phyloP scores from a whole-genome alignment of 2,329 filamentous ascomycete species.

The Apiospora koreana region DNA sequence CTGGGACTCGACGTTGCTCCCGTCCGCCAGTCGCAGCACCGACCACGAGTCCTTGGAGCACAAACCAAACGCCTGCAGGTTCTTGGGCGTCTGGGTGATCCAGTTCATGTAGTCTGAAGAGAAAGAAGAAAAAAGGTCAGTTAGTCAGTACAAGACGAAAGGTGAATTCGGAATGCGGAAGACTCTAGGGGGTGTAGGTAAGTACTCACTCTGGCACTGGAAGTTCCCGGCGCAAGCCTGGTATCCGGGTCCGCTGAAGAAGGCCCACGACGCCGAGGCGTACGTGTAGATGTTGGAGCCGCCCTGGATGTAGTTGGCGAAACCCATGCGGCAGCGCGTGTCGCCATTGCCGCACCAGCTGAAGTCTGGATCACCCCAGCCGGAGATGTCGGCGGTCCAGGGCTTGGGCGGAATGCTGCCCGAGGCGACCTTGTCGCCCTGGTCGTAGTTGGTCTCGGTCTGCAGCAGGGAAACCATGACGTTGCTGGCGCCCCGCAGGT shows the following conservation, averaged over 20 bases:
- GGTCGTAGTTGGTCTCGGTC: constrained; percentile 55
- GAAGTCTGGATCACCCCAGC: constrained; percentile 45
- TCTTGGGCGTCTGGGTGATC: constrained; percentile 37
- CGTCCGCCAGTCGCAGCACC: constrained; percentile 37
- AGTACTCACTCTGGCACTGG: constrained; percentile 35
- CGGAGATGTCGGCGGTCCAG: constrained; percentile 36
- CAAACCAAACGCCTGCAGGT: constrained; percentile 42
- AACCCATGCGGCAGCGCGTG: constrained; percentile 43
- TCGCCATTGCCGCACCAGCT: constrained; percentile 38
- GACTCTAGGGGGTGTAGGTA: neutral
- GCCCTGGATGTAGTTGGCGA: constrained; percentile 43
- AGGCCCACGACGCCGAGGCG: constrained; percentile 44
- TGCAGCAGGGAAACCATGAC: constrained; percentile 53
- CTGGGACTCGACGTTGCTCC: constrained; percentile 32
- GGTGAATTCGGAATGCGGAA: too few species aligned
- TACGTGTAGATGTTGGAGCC: constrained; percentile 43
- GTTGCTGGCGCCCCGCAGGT: constrained; percentile 49
- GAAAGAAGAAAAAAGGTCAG: constrained; percentile 11
- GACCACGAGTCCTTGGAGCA: constrained; percentile 41
- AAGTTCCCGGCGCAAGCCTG: constrained; percentile 34
- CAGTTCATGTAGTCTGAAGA: constrained; percentile 38
- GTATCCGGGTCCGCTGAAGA: constrained; percentile 42
- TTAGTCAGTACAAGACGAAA: constrained; percentile 13
- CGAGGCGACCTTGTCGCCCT: constrained; percentile 40
- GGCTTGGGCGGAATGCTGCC: constrained; percentile 34